A percentile compares a stretch with the other conserved stretches of the same genome.
Conservation (phyloP, 73 alveolate genomes). For the Symbiodinium pilosum region DNA sequence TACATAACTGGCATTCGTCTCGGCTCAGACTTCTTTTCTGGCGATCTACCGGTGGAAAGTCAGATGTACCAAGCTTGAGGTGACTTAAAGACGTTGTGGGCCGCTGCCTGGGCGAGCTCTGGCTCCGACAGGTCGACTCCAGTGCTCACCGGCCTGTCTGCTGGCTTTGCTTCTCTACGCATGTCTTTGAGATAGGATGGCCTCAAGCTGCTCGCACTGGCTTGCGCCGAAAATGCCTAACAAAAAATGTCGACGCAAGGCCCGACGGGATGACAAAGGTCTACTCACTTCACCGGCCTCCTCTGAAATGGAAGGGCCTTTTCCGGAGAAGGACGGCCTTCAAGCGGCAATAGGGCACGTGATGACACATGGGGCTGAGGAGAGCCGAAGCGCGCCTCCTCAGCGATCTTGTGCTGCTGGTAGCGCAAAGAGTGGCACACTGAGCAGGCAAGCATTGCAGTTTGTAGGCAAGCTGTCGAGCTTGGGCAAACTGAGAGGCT, state of each 20-base stretch:
- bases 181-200: not conserved
- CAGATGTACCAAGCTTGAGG: too few relatives aligned
- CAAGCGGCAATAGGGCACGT: not conserved
- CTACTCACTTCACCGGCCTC: not conserved
- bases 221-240: not conserved
- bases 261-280: too few relatives aligned
- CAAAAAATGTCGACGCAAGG: too few relatives aligned
- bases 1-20: too few relatives aligned
- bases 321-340: not conserved
- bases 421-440: not conserved
- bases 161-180: not conserved
- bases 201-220: not conserved
- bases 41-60: too few relatives aligned
- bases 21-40: too few relatives aligned
- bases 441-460: not conserved
- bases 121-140: not conserved
- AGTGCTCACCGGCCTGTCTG: not conserved
- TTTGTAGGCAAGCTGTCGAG: not conserved
- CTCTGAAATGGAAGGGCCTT: not conserved
- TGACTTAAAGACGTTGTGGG: too few relatives aligned
- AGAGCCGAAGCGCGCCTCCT: not conserved
- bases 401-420: constrained; percentile 11
- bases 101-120: not conserved
- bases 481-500: too few relatives aligned
- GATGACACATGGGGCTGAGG: not conserved